Percentiles rank a stretch among this genome's conserved stretches.
These are phyloP conservation scores for Moringa oleifera DNA, from an alignment of 345 rosid species.

Conservation along the genomic window DNA sequence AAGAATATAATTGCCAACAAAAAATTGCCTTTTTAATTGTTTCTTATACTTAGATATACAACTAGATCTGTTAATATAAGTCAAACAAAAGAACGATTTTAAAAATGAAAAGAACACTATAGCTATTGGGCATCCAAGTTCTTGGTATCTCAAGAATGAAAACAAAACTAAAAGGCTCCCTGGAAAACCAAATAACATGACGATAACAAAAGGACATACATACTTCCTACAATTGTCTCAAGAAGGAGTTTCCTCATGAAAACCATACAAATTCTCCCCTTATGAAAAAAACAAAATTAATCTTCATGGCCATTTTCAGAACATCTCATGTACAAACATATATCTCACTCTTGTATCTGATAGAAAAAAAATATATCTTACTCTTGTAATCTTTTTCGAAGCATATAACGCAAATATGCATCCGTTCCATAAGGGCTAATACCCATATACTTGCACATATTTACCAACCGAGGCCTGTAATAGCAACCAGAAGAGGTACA, in stretches of 20 bases:
- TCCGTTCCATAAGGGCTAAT: constrained; percentile 92
- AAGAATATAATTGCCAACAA: background rate
- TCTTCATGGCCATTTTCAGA: background rate
- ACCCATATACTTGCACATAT: constrained; percentile 99
- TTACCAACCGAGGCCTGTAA: constrained; percentile 85
- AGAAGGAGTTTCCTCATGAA: background rate
- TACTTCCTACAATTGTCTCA: background rate
- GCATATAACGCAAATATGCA: constrained; percentile 92
- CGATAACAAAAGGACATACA: background rate
- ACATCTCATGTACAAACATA: background rate
- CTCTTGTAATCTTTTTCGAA: constrained; percentile 83
- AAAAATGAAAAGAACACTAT: too few species aligned
- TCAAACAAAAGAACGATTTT: too few species aligned
- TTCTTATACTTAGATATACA: too few species aligned
- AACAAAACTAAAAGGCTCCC: background rate
- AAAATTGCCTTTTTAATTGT: too few species aligned
- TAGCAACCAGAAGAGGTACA: constrained; percentile 19
- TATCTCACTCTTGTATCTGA: background rate
- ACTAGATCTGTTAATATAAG: too few species aligned
- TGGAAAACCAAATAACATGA: background rate
- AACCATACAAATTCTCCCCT: too few species aligned
- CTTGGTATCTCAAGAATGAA: background rate
- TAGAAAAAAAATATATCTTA: constrained; percentile 30
- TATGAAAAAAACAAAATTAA: background rate
- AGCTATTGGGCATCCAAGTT: background rate